Evolutionary conservation across 2,329 filamentous ascomycete species (phyloP), one percentile per base, ranked within the genome.

Genomic region (Fusarium setosum): DNA sequence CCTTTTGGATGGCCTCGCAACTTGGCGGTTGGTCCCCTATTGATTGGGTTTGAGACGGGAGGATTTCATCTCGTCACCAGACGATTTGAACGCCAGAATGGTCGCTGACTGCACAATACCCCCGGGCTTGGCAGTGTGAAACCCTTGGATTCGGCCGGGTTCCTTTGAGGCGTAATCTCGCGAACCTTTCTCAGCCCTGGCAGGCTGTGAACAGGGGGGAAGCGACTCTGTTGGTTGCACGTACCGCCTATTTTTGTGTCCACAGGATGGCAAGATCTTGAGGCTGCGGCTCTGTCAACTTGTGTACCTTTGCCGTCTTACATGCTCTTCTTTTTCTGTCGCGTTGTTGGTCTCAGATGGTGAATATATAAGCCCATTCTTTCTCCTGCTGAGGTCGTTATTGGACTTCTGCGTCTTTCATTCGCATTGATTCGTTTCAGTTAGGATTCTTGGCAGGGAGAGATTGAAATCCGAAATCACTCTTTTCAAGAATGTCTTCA

Each of bases 171-270:
- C 50, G 42, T 50, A 60, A 63, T 56, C 50, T 56, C 50, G 52
- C 44, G 40, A 53, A 37, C 37, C 57, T n/a, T n/a, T 24, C 45
- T 56, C 63, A 67, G 63, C 63, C 54, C 49, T 64, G 21, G 63
- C 44, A n/a, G 26, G n/a, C 54, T 45, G 56, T 49, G 56, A 56
- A 49, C 58, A 55, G 62, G 52, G 68, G 52, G 68, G 59, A 59
- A 35, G 59, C 42, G 49, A 65, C 63, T 49, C 67, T n/a, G n/a
- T 69, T 61, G 68, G 57, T 63, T 61, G 56, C n/a, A n/a, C n/a
- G n/a, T 49, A 57, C 57, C 53, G 54, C 64, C 65, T 68, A 71
- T 68, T 68, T 68, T 51, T 38, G 49, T 50, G 62, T 67, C 45
- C 32, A 21, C 31, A 23, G 26, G n/a, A 61, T 40, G 48, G 44